These are phyloP conservation scores for Hansfordia pulvinata DNA, from an alignment of 2,329 filamentous ascomycete genomes.

Conservation along the genomic window DNA sequence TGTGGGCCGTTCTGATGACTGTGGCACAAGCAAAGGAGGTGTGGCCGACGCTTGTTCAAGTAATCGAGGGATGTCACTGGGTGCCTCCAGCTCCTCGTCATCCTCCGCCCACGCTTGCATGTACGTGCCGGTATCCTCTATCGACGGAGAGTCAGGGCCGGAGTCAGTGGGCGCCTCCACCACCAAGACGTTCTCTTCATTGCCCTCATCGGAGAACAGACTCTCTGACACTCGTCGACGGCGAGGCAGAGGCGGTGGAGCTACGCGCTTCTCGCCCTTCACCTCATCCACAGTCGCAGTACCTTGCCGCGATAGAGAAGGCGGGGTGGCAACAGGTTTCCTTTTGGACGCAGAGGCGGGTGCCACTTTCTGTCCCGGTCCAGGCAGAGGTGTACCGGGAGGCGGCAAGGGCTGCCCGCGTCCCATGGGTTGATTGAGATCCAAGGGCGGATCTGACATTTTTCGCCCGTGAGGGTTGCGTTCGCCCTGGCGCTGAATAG, in stretches of 20 bases:
- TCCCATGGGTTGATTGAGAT: slow-evolving; percentile 19
- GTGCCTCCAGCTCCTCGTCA: slow-evolving; percentile 9
- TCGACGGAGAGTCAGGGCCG: slow-evolving; percentile 11
- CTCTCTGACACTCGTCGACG: slow-evolving; percentile 16
- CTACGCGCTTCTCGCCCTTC: slow-evolving; percentile 12
- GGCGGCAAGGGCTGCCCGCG: slow-evolving; percentile 18
- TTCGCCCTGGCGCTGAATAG: slow-evolving; percentile 16
- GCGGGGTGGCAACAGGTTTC: slow-evolving; percentile 13
- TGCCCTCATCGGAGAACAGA: slow-evolving; percentile 10
- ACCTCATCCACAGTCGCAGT: slow-evolving; percentile 8
- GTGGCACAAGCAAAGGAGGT: too few species aligned
- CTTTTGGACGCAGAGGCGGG: slow-evolving; percentile 13
- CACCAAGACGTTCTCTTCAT: slow-evolving; percentile 16
- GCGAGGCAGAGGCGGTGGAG: slow-evolving; percentile 15
- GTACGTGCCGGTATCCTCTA: slow-evolving; percentile 7
- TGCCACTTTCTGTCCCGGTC: slow-evolving; percentile 13
- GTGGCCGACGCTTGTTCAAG: too few species aligned
- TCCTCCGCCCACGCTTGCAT: slow-evolving; percentile 16
- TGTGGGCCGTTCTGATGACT: too few species aligned
- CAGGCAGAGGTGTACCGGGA: slow-evolving; percentile 17
- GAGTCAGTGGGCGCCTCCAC: slow-evolving; percentile 13
- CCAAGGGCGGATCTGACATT: slow-evolving; percentile 15
- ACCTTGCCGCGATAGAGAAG: slow-evolving; percentile 9
- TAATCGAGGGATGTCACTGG: too few species aligned
- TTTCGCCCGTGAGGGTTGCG: slow-evolving; percentile 14